A percentile compares a stretch with the other conserved stretches of the same genome.
Evolutionary conservation across 352 stramenopile species (phyloP).

Genomic region (Phytophthora aleatoria): DNA sequence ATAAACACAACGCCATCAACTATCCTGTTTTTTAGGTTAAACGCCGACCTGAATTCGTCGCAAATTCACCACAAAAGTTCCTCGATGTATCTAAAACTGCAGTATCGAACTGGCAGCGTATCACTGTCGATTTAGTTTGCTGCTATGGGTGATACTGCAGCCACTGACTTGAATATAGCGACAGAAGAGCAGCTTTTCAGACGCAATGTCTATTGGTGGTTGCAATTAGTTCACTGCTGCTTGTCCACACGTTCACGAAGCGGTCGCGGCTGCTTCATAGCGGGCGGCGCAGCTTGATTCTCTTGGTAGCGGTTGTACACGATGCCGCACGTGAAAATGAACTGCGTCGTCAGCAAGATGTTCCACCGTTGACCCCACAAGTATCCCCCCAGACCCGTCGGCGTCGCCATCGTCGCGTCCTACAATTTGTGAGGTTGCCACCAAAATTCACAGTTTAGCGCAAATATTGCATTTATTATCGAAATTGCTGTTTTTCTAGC

Average conservation of each 20-base stretch:
- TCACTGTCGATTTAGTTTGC: background rate
- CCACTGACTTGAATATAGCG: no score
- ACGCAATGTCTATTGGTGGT: slow-evolving; percentile 7
- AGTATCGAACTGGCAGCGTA: no score
- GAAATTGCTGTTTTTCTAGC: background rate
- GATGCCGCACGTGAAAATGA: slow-evolving; percentile 67
- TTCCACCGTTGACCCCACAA: slow-evolving; percentile 75
- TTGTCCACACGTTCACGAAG: slow-evolving; percentile 17
- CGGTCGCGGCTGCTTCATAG: slow-evolving; percentile 13
- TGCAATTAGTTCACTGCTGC: slow-evolving; percentile 8
- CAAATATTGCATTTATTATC: slow-evolving; percentile 5
- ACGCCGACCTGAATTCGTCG: background rate
- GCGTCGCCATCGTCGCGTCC: slow-evolving; percentile 7
- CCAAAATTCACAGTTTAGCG: slow-evolving; percentile 14
- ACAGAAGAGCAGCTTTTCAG: background rate
- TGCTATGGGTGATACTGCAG: background rate
- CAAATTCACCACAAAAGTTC: background rate
- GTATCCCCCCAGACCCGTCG: slow-evolving; percentile 62
- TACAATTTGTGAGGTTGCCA: slow-evolving; percentile 8
- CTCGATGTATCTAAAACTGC: no score
- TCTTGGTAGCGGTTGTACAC: slow-evolving; percentile 61
- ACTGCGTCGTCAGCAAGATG: slow-evolving; percentile 75
- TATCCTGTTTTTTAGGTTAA: background rate
- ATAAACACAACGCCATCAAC: slow-evolving; percentile 4
- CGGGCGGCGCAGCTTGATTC: slow-evolving; percentile 18